Percentiles rank a stretch among this genome's conserved stretches.
phyloP scores from a whole-genome alignment of 2,329 filamentous ascomycete species.

The Ophiosphaerella herpotricha region DNA sequence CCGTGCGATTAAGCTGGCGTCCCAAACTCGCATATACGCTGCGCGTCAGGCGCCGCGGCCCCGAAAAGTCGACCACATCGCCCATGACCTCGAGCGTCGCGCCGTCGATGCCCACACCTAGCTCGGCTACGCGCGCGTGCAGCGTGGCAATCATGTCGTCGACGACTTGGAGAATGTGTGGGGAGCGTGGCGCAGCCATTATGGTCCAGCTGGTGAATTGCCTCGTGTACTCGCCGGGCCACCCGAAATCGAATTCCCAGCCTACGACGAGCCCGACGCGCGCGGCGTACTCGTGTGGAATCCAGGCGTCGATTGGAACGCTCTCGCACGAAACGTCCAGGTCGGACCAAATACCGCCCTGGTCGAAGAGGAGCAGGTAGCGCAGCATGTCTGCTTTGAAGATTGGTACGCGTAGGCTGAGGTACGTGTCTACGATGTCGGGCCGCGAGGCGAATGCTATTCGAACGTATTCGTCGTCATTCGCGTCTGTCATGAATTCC shows the following conservation, averaged over 20 bases:
- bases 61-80: constrained; percentile 38
- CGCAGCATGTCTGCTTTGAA: constrained; percentile 51
- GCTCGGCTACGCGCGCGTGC: constrained; percentile 7
- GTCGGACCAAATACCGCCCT: constrained; percentile 52
- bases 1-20: constrained; percentile 9
- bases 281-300: constrained; percentile 40
- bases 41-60: constrained; percentile 30
- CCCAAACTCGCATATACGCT: constrained; percentile 32
- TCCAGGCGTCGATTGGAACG: constrained; percentile 41
- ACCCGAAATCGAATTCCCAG: constrained; percentile 45
- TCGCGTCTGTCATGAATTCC: constrained; percentile 39
- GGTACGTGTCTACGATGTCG: constrained; percentile 46
- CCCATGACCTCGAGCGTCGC: constrained; percentile 26
- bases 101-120: constrained; percentile 17
- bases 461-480: constrained; percentile 39
- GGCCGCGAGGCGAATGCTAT: constrained; percentile 40
- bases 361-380: constrained; percentile 47
- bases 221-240: constrained; percentile 16
- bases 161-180: constrained; percentile 33
- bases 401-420: constrained; percentile 44
- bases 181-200: constrained; percentile 27
- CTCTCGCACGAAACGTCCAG: constrained; percentile 47
- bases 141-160: constrained; percentile 33
- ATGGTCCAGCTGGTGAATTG: constrained; percentile 42
- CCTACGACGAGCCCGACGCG: constrained; percentile 45